Base-by-base conservation (phyloP, 2,329 filamentous ascomycete genomes). In the Aspergillus unguis region DNA sequence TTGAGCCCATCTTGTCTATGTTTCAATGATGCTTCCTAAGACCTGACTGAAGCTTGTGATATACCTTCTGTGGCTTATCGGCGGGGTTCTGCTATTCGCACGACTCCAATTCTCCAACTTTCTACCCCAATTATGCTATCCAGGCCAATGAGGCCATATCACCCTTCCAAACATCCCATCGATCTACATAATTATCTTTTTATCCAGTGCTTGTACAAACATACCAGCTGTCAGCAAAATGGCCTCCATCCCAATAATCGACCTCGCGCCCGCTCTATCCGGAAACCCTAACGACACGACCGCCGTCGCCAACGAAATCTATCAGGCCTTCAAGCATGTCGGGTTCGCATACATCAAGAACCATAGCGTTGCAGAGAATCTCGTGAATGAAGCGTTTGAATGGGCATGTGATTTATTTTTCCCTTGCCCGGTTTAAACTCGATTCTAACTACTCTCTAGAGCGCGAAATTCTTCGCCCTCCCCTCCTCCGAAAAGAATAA, bases 331-430 rank as follows among this genome's bases (percentile, higher is more conserved):
- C 29, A 46, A 52, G 5, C 6, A 42, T 36, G 43, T 46, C 10
- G 49, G 49, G 2, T 52, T 52, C 7, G 43, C 43, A 26, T 52
- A 52, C 11, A 42, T 52, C 8, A 42, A 52, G n/a, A 52, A 52
- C 11, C 49, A 52, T 10, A 44, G 49, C 1, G 36, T 52, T 5
- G 36, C 49, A 4, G 37, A 52, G 31, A 37, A 37, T 5, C 49
- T 52, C 4, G 25, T 52, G 1, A 37, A 52, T 26, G 49, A 52
- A 9, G 49, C 49, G 3, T 52, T 52, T 26, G 23, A 11, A 28
- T 48, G 46, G 46, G 46, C 42, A 42, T 2, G 9, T 23, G 9
- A 25, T 29, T 5, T 17, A 1, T 3, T 26, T 23, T 23, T 23
- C 1, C 6, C 17, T 8, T 3, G 3, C 4, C 26, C 5, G 3